Evolutionary conservation across 345 rosid genomes (phyloP), one percentile per base, ranked within the genome.

Genomic region (Erucastrum elatum): DNA sequence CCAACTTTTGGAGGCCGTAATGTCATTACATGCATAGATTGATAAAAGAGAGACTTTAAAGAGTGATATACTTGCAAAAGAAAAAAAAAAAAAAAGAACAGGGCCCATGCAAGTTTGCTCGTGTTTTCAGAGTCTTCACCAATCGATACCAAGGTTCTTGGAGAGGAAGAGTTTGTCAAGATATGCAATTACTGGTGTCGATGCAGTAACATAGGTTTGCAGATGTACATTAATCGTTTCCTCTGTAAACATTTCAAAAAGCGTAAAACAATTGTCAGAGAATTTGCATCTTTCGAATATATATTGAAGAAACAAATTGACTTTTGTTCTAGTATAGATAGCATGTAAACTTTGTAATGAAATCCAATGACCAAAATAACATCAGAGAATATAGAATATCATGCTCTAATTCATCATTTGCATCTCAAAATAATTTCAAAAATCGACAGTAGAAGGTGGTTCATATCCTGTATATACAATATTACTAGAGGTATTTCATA

Each of bases 131-230:
- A 56, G 21, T 63, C 70, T 76, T 87, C 76, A 91, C 97, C 98
- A 91, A 81, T 93, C 95, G 75, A 85, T 11, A 61, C 98, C 98
- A 77, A 93, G 75, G 25, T 86, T 77, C 81, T 87, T 88, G 12
- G 92, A 82, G 68, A 65, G 82, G 78, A 86, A 93, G 80, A 91
- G 95, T 51, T 82, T 76, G 64, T 93, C 90, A 21, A 93, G 68
- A 77, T 88, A 87, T 58, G 82, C 59, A 49, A 90, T 87, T 35
- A 91, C 84, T 0, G 87, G 78, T 2, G 79, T 80, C 0, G 90
- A 86, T 27, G 97, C 76, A 25, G 81, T 59, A 8, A 87, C 56
- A 72, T 83, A 93, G 71, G 59, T 80, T 75, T 88, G 92, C 91
- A 91, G 81, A 66, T 87, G 85, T 82, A 78, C 80, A 84, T 70